Evolutionary conservation across 2,329 filamentous ascomycete species (phyloP), one percentile per base, ranked within the genome.

Genomic region (Paramyrothecium sp.): DNA sequence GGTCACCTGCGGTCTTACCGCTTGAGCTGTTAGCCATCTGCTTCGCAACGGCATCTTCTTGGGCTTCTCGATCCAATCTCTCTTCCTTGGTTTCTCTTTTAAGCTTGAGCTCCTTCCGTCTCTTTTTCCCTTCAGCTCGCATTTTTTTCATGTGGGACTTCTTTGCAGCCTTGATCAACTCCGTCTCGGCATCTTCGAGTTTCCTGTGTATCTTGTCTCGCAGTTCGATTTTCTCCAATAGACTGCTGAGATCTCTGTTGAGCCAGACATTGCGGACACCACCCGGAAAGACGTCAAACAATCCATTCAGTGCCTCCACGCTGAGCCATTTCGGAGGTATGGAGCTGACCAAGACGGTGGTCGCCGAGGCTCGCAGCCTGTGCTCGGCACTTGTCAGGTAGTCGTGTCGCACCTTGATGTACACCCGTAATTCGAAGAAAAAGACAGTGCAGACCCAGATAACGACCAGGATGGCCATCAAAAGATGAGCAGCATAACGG

Each of bases 241-340:
- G 82, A 10, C 88, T 83, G 48, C 93, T 91, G 63, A 92, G 89
- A 69, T 99, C 91, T 60, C 94, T 86, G 58, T 97, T 99, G 65
- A 99, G 88, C 93, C 94, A 99, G 51, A 99, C 90, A 64, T 98
- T 98, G 58, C 91, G 86, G 68, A 99, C 89, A 30, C 95, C 95
- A 20, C 95, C 95, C 0, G 95, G 95, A 65, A 97, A 98, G 1
- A 98, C 93, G 70, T 99, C 95, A 67, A 96, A 99, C 0, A 99
- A 80, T 0, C 89, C 89, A 57, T 87, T 83, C 4, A 99, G 81
- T 1, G 91, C 91, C 49, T 96, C 88, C 52, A 91, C 84, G 2
- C 85, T 92, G 8, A 96, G 85, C 95, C 95, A 99, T 68, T 96
- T 96, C 46, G 84, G 79, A 1, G 95, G 95, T 54, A 99, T 97